These are phyloP conservation scores for Endocalyx cinctus DNA, from an alignment of 2,329 filamentous ascomycete genomes.

Conservation along the genomic window DNA sequence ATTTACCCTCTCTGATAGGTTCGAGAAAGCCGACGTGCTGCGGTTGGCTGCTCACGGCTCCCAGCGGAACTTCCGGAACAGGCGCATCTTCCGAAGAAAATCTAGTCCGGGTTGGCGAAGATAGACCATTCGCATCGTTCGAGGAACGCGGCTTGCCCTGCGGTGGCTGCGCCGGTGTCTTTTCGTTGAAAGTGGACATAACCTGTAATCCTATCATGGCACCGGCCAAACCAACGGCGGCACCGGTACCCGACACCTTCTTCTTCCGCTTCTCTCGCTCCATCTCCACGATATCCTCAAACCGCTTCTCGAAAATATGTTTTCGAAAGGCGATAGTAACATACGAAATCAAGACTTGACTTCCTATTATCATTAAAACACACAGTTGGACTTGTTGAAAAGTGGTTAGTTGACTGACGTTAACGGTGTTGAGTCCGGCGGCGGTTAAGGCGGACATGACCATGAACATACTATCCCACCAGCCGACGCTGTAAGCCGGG, in stretches of 20 bases:
- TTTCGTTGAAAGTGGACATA: constrained; percentile 22
- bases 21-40: constrained; percentile 21
- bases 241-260: constrained; percentile 15
- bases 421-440: constrained; percentile 64
- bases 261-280: constrained; percentile 29
- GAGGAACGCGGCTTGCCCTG: constrained; percentile 9
- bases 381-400: constrained; percentile 66
- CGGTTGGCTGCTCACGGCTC: constrained; percentile 7
- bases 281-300: constrained; percentile 46
- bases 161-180: no score
- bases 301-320: constrained; percentile 57
- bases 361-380: constrained; percentile 60
- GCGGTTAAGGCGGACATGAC: constrained; percentile 63
- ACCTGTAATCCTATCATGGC: constrained; percentile 24
- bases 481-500: constrained; percentile 48
- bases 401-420: constrained; percentile 58
- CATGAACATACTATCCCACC: constrained; percentile 63
- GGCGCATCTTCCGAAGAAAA: constrained; percentile 5
- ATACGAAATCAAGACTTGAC: constrained; percentile 62
- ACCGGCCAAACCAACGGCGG: constrained; percentile 19
- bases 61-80: constrained; percentile 6
- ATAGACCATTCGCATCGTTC: constrained; percentile 2
- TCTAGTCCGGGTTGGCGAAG: constrained; percentile 3
- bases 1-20: constrained; percentile 15
- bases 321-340: constrained; percentile 59